phyloP scores from a whole-genome alignment of 768 basidiomycete genomes.

The Pholiota molesta region DNA sequence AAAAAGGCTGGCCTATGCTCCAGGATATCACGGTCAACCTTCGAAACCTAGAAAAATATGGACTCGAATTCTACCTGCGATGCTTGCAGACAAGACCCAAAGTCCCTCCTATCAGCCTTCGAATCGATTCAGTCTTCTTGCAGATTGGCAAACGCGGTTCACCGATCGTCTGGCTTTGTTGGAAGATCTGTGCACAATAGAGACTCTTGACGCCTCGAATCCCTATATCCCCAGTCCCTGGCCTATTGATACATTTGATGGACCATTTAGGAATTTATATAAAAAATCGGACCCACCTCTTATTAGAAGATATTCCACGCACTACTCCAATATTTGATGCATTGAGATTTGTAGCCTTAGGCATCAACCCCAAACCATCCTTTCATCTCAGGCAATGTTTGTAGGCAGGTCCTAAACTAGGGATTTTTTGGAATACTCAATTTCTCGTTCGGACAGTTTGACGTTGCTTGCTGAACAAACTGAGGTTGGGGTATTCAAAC shows the following conservation, averaged over 20 bases:
- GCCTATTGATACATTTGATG: too few species aligned
- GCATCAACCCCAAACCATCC: too few species aligned
- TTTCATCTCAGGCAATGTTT: too few species aligned
- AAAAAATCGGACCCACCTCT: too few species aligned
- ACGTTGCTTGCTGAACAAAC: background rate
- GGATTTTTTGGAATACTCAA: too few species aligned
- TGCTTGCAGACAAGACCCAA: background rate
- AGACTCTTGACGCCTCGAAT: background rate
- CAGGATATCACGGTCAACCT: conserved; percentile 12
- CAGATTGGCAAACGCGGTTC: background rate
- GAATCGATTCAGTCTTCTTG: background rate
- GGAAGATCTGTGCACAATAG: background rate
- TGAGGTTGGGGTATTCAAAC: background rate
- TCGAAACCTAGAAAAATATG: background rate
- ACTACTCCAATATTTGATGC: too few species aligned
- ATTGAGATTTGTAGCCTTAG: too few species aligned
- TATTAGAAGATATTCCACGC: too few species aligned
- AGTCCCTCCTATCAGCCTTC: background rate
- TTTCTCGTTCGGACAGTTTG: too few species aligned
- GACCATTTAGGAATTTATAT: too few species aligned
- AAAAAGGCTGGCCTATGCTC: conserved; percentile 8
- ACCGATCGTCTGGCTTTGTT: background rate
- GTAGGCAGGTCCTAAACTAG: too few species aligned
- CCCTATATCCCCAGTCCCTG: too few species aligned
- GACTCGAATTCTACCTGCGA: background rate